phyloP scores from a whole-genome alignment of 1,284 basidiomycete species.

The Malassezia vespertilionis region DNA sequence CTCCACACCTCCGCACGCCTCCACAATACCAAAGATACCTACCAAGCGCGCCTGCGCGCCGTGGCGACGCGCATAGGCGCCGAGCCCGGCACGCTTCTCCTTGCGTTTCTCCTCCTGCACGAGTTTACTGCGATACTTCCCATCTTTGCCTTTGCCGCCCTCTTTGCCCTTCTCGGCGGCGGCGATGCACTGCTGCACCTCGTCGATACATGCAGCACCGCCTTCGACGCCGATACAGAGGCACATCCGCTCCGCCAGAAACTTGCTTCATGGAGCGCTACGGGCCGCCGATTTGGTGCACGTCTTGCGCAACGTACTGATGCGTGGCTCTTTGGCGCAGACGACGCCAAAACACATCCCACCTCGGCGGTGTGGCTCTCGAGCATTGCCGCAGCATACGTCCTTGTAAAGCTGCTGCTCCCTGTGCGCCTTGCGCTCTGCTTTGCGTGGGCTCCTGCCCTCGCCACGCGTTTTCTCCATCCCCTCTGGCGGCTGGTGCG shows the following conservation, averaged over 20 bases:
- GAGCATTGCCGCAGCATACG: conserved; percentile 63
- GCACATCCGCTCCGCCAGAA: neutral
- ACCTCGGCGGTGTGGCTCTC: conserved; percentile 54
- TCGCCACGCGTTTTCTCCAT: conserved; percentile 53
- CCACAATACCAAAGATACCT: neutral
- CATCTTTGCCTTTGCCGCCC: conserved; percentile 63
- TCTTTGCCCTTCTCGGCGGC: conserved; percentile 59
- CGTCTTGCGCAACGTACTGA: conserved; percentile 6
- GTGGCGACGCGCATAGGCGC: conserved; percentile 50
- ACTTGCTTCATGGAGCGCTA: conserved; percentile 3
- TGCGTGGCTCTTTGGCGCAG: neutral
- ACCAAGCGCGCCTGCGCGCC: conserved; percentile 18
- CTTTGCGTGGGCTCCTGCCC: conserved; percentile 62
- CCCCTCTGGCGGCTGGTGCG: neutral
- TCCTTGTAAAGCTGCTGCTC: conserved; percentile 63
- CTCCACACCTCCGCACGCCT: neutral
- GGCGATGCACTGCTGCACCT: conserved; percentile 59
- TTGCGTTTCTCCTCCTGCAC: conserved; percentile 74
- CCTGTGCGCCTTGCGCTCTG: conserved; percentile 66
- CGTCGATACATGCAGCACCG: conserved; percentile 14
- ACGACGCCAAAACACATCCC: neutral
- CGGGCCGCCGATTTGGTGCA: conserved; percentile 17
- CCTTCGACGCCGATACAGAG: neutral
- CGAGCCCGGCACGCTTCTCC: conserved; percentile 63
- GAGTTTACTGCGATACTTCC: conserved; percentile 75